Conservation (phyloP, 306 rosid genomes). For the Fagus crenata region DNA sequence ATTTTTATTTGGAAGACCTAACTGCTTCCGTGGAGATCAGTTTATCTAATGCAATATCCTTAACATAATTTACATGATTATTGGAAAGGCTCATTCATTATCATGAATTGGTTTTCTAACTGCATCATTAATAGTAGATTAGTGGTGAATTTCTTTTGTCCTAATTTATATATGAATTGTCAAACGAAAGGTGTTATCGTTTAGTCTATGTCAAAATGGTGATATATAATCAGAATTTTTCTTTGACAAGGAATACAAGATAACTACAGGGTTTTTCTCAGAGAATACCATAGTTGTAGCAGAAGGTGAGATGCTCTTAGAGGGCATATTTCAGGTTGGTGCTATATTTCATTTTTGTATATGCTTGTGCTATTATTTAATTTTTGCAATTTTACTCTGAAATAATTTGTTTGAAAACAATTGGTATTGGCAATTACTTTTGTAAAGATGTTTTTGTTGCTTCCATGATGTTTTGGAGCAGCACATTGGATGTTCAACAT, state of each 20-base stretch:
- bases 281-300: conserved; percentile 96
- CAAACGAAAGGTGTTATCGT: conserved; percentile 8
- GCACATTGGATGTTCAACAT: background rate
- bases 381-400: background rate
- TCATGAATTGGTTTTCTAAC: background rate
- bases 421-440: background rate
- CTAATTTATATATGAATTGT: conserved; percentile 1
- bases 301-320: conserved; percentile 88
- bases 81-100: too few relatives aligned
- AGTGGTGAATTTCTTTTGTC: conserved; percentile 7
- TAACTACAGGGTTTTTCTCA: conserved; percentile 87
- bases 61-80: background rate
- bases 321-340: conserved; percentile 80
- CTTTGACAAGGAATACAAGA: conserved; percentile 82
- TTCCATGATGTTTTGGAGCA: conserved; percentile 6
- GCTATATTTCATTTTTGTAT: conserved; percentile 17
- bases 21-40: conserved; percentile 74
- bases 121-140: conserved; percentile 11
- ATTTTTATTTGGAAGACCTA: conserved; percentile 84
- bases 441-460: background rate
- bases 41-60: conserved; percentile 88
- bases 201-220: conserved; percentile 18
- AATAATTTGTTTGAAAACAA: background rate
- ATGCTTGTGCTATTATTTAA: background rate
- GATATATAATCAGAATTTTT: conserved; percentile 32